Conservation (phyloP, 2,329 filamentous ascomycete genomes). For the Thermomyces lanuginosus region DNA sequence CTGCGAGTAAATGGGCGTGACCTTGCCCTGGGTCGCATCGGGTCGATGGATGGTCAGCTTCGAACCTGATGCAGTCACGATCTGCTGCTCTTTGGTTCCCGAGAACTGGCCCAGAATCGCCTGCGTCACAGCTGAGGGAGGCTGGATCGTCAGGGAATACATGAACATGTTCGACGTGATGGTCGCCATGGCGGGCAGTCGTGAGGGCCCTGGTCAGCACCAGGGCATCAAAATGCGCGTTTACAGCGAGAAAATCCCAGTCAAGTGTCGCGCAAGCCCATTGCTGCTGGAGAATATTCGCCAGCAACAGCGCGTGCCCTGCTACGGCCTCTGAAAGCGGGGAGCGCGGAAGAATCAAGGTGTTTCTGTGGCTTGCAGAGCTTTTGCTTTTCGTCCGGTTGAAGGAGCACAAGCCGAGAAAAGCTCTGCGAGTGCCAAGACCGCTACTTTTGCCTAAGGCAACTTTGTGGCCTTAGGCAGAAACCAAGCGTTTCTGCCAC, state of each 20-base stretch:
- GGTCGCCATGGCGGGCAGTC: conserved; percentile 65
- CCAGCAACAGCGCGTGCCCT: too few species aligned
- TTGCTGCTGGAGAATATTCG: conserved; percentile 18
- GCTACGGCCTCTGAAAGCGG: too few species aligned
- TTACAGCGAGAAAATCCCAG: too few species aligned
- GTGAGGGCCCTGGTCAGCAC: too few species aligned
- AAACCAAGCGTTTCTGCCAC: conserved; percentile 22
- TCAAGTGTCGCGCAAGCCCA: too few species aligned
- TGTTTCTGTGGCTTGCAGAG: too few species aligned
- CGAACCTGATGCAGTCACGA: conserved; percentile 83
- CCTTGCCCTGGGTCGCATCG: conserved; percentile 69
- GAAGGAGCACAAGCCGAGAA: too few species aligned
- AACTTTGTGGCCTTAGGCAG: conserved; percentile 4
- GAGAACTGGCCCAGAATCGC: conserved; percentile 90
- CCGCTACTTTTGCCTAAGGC: conserved; percentile 2
- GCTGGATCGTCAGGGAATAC: conserved; percentile 91
- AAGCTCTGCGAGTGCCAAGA: conserved; percentile 7
- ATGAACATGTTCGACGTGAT: conserved; percentile 98
- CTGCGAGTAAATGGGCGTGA: conserved; percentile 72
- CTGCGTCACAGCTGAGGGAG: conserved; percentile 74
- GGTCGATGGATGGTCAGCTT: conserved; percentile 76
- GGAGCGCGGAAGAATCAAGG: too few species aligned
- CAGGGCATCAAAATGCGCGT: too few species aligned
- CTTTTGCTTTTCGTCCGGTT: too few species aligned
- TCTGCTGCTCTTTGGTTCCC: conserved; percentile 93